Conservation (phyloP, 1,139 yeast genomes). For the Meyerozyma carpophila region DNA sequence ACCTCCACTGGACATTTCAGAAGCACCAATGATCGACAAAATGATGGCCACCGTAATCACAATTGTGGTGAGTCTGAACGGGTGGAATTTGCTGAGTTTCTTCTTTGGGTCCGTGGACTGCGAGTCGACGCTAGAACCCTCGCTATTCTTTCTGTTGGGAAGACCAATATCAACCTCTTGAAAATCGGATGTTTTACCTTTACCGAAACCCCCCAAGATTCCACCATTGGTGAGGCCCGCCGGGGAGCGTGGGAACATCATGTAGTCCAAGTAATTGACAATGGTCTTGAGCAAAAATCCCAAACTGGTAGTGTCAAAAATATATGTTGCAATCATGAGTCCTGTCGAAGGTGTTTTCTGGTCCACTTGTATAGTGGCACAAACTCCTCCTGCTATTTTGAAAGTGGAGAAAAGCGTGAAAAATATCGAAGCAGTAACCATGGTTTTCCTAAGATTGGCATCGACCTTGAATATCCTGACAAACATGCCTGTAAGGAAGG, state of each 20-base stretch:
- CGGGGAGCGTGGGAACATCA: slow-evolving; percentile 2
- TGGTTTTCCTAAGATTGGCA: slow-evolving; percentile 1
- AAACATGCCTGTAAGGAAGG: neutral
- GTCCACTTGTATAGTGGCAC: slow-evolving; percentile 9
- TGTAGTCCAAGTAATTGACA: slow-evolving; percentile 9
- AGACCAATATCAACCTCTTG: neutral
- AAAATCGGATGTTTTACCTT: neutral
- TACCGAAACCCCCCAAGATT: neutral
- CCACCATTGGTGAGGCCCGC: neutral
- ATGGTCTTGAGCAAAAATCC: slow-evolving; percentile 14
- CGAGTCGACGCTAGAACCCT: neutral
- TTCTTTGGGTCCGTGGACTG: neutral
- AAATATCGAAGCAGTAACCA: slow-evolving; percentile 5
- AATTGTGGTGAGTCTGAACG: slow-evolving; percentile 12
- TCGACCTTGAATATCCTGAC: neutral
- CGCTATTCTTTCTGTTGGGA: neutral
- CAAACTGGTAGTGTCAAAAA: slow-evolving; percentile 14
- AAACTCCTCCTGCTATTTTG: slow-evolving; percentile 16
- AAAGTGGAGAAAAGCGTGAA: slow-evolving; percentile 10
- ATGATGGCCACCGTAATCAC: slow-evolving; percentile 12
- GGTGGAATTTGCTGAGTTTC: slow-evolving; percentile 4
- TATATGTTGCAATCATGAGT: slow-evolving; percentile 13
- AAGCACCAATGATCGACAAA: slow-evolving; percentile 11
- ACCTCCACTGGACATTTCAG: neutral
- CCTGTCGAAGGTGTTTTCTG: slow-evolving; percentile 5